Evolutionary conservation across 345 rosid species (phyloP).

Genomic region (Microthlaspi erraticum): DNA sequence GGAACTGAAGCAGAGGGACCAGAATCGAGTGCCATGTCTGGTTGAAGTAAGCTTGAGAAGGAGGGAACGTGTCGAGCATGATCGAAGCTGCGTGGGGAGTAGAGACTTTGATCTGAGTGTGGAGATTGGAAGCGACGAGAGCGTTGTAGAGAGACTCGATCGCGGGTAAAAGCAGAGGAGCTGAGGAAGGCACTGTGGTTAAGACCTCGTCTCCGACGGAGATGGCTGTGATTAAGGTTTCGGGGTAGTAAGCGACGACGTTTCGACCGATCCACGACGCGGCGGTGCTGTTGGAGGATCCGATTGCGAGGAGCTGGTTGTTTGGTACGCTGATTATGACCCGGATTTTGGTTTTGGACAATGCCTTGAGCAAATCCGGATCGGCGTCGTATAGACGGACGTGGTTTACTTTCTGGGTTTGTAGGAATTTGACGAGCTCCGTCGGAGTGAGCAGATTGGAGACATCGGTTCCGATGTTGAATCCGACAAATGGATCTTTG

Average conservation of each 20-base stretch:
- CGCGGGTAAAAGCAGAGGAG: constrained; percentile 82
- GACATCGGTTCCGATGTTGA: constrained; percentile 84
- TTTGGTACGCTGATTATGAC: constrained; percentile 90
- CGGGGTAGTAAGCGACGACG: constrained; percentile 81
- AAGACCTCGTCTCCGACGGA: constrained; percentile 95
- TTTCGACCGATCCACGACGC: constrained; percentile 86
- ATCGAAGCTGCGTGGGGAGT: constrained; percentile 90
- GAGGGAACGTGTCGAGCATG: constrained; percentile 82
- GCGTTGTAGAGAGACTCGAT: constrained; percentile 84
- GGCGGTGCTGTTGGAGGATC: constrained; percentile 85
- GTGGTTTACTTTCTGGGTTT: constrained; percentile 73
- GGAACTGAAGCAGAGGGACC: constrained; percentile 76
- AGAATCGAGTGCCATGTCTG: constrained; percentile 76
- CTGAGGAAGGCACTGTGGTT: constrained; percentile 85
- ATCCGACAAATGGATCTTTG: constrained; percentile 76
- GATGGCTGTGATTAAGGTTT: constrained; percentile 69
- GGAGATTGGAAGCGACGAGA: constrained; percentile 91
- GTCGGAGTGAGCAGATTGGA: constrained; percentile 57
- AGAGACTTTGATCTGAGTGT: constrained; percentile 82
- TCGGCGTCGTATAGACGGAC: constrained; percentile 83
- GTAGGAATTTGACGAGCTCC: constrained; percentile 69
- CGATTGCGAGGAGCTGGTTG: constrained; percentile 92
- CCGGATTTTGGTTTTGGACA: constrained; percentile 86
- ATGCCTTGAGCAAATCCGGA: constrained; percentile 74
- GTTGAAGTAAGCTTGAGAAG: constrained; percentile 94